These are phyloP conservation scores for Exophiala sp. DNA, from an alignment of 2,329 filamentous ascomycete species.

Conservation along the genomic window DNA sequence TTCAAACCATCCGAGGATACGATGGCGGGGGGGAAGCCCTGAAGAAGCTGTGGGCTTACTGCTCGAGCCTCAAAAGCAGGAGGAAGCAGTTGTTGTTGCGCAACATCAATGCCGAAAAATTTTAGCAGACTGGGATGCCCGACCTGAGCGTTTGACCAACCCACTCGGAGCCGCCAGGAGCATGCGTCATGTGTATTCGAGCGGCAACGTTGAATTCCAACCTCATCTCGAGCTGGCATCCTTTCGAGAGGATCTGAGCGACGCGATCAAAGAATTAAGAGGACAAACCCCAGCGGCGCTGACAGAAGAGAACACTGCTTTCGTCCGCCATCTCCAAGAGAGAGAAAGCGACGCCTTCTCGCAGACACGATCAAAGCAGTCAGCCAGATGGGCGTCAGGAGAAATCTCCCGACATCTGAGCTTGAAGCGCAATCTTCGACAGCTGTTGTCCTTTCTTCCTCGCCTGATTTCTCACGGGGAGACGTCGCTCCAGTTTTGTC, in stretches of 20 bases:
- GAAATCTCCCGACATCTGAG: constrained; percentile 69
- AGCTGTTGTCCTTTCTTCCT: constrained; percentile 61
- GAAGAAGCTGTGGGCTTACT: constrained; percentile 31
- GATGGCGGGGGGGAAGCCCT: constrained; percentile 40
- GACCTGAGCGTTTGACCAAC: constrained; percentile 64
- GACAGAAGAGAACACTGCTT: constrained; percentile 77
- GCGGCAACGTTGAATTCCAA: constrained; percentile 50
- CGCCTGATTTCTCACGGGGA: constrained; percentile 35
- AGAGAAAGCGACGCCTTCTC: constrained; percentile 81
- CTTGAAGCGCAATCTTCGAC: constrained; percentile 68
- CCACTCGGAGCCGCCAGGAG: constrained; percentile 62
- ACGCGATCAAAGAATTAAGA: constrained; percentile 65
- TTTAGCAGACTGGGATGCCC: constrained; percentile 36
- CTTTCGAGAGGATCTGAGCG: constrained; percentile 64
- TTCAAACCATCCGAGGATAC: constrained; percentile 58
- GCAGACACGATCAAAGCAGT: constrained; percentile 79
- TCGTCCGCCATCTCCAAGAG: constrained; percentile 81
- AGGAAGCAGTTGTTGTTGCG: constrained; percentile 30
- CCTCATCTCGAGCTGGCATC: constrained; percentile 56
- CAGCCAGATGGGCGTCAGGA: constrained; percentile 81
- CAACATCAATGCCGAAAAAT: constrained; percentile 31
- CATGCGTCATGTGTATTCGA: constrained; percentile 61
- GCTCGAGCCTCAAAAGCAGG: constrained; percentile 7
- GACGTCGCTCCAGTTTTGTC: constrained; percentile 29
- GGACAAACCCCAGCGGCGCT: constrained; percentile 76